Percentiles rank a stretch among this genome's conserved stretches.
These are phyloP conservation scores for Debaryomyces psychrophilus DNA, from an alignment of 1,139 yeast species.

Conservation along the genomic window DNA sequence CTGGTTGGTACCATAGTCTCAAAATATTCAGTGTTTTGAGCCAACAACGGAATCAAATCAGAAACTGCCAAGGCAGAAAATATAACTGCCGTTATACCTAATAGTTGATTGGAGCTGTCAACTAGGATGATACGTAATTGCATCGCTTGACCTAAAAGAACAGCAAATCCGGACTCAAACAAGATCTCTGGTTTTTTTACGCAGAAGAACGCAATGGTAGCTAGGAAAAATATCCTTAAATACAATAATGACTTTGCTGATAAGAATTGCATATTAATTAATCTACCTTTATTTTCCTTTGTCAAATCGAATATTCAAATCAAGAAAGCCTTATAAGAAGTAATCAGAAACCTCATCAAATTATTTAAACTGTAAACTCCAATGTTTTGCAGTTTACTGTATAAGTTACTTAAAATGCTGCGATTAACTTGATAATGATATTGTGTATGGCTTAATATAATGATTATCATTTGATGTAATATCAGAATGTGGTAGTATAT, in stretches of 20 bases:
- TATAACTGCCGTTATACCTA: slow-evolving; percentile 54
- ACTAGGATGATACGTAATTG: slow-evolving; percentile 49
- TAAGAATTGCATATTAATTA: slow-evolving; percentile 53
- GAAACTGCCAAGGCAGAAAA: slow-evolving; percentile 47
- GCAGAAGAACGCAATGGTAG: slow-evolving; percentile 58
- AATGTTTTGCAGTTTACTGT: background rate
- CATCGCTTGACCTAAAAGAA: slow-evolving; percentile 63
- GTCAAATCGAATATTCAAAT: background rate
- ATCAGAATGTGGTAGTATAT: too few relatives aligned
- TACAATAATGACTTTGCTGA: slow-evolving; percentile 55
- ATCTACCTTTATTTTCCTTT: background rate
- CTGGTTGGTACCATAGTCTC: slow-evolving; percentile 73
- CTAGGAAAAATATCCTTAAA: slow-evolving; percentile 49
- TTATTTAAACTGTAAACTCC: background rate
- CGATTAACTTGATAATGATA: background rate
- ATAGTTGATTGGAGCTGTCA: slow-evolving; percentile 50
- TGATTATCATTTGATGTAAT: too few relatives aligned
- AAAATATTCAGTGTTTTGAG: slow-evolving; percentile 58
- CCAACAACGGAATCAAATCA: slow-evolving; percentile 63
- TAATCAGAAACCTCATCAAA: background rate
- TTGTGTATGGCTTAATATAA: too few relatives aligned
- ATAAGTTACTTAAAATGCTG: background rate
- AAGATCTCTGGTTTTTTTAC: slow-evolving; percentile 54
- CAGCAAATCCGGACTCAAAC: slow-evolving; percentile 48
- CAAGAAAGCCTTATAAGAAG: background rate